Evolutionary conservation across 75 land plant genomes (phyloP).

Genomic region (Selaginella moellendorffii): DNA sequence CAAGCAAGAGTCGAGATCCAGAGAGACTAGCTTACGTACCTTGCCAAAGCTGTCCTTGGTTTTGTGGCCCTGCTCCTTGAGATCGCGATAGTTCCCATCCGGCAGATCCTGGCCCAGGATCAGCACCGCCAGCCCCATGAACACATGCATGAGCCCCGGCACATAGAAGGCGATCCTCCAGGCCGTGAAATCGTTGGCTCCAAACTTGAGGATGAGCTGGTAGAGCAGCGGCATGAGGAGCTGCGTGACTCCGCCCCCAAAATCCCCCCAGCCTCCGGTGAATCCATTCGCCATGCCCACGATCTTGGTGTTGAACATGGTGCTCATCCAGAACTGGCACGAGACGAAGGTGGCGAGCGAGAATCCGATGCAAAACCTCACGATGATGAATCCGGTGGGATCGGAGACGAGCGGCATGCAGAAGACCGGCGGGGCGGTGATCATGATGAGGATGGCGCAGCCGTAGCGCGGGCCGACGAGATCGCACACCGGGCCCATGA

Average conservation of each 20-base stretch:
- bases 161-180: conserved; percentile 67
- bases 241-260: conserved; percentile 87
- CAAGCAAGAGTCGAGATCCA: neutral
- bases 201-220: conserved; percentile 27
- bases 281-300: conserved; percentile 63
- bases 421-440: conserved; percentile 71
- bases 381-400: conserved; percentile 38
- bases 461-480: conserved; percentile 66
- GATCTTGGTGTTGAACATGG: conserved; percentile 65
- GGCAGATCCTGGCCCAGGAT: conserved; percentile 62
- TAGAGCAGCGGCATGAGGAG: conserved; percentile 73
- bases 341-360: conserved; percentile 86
- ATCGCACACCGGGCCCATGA: conserved; percentile 83
- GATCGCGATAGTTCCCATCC: conserved; percentile 44
- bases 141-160: conserved; percentile 43
- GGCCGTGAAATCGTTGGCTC: conserved; percentile 29
- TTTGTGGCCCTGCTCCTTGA: conserved; percentile 48
- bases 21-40: conserved; percentile 21
- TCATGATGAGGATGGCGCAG: conserved; percentile 55
- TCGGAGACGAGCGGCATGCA: conserved; percentile 42
- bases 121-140: conserved; percentile 51
- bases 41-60: conserved; percentile 47
- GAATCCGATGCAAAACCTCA: conserved; percentile 78
- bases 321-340: conserved; percentile 90
- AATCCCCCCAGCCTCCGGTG: conserved; percentile 81